phyloP scores from a whole-genome alignment of 768 basidiomycete species.

The Erythrobasidium yunnanense region DNA sequence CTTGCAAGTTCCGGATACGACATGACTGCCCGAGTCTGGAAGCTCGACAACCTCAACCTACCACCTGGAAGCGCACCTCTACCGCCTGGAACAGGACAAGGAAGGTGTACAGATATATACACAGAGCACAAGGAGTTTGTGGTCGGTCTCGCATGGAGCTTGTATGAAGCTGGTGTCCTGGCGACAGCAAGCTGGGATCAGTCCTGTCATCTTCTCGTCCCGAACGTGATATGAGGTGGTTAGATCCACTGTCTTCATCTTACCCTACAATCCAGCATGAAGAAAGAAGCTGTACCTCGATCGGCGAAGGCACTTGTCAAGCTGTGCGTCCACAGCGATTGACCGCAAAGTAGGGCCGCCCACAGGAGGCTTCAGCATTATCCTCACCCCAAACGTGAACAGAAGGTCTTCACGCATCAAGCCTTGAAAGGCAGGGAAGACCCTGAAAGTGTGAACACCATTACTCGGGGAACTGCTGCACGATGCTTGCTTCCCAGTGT shows the following conservation, averaged over 20 bases:
- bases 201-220: conserved; percentile 55
- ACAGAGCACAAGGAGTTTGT: conserved; percentile 91
- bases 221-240: conserved; percentile 11
- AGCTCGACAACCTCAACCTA: conserved; percentile 31
- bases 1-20: conserved; percentile 64
- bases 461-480: too few relatives aligned
- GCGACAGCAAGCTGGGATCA: conserved; percentile 91
- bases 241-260: background rate
- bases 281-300: too few relatives aligned
- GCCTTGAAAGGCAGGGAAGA: too few relatives aligned
- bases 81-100: conserved; percentile 17
- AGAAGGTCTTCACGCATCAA: too few relatives aligned
- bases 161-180: conserved; percentile 74
- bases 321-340: too few relatives aligned
- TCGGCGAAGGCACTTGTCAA: too few relatives aligned
- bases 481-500: too few relatives aligned
- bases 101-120: conserved; percentile 52
- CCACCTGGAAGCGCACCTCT: background rate
- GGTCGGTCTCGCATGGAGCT: conserved; percentile 79
- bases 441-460: too few relatives aligned
- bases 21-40: conserved; percentile 87
- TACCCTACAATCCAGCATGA: too few relatives aligned
- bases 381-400: too few relatives aligned
- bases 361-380: too few relatives aligned
- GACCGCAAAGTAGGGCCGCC: too few relatives aligned